Conservation (phyloP, 2,329 filamentous ascomycete genomes). For the Alternaria conjuncta region DNA sequence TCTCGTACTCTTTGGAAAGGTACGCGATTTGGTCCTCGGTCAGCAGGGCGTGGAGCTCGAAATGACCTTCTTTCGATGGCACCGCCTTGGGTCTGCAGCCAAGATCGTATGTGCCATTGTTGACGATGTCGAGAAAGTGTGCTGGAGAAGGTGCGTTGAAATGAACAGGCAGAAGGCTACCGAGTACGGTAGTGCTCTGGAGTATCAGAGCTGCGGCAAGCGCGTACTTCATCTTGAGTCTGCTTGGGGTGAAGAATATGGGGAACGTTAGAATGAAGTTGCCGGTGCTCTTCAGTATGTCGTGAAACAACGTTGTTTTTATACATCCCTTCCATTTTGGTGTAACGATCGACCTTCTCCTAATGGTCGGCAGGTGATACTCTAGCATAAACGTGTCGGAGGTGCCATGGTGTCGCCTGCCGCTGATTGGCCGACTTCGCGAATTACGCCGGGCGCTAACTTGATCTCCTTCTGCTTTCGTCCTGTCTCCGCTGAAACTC, state of each 20-base stretch:
- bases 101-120: constrained; percentile 45
- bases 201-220: constrained; percentile 36
- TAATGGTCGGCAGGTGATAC: constrained; percentile 14
- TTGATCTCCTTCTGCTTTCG: constrained; percentile 23
- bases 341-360: constrained; percentile 13
- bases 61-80: constrained; percentile 37
- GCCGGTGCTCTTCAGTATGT: background rate
- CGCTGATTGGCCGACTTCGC: constrained; percentile 13
- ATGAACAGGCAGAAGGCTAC: constrained; percentile 37
- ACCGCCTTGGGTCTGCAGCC: constrained; percentile 43
- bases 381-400: constrained; percentile 1
- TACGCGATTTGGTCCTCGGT: constrained; percentile 43
- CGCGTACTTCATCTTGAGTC: constrained; percentile 40
- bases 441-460: constrained; percentile 20
- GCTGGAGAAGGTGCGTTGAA: constrained; percentile 38
- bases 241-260: background rate
- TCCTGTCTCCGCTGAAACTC: constrained; percentile 14
- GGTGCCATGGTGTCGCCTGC: background rate
- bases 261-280: background rate
- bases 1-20: constrained; percentile 35
- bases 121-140: constrained; percentile 43
- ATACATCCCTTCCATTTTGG: constrained; percentile 6
- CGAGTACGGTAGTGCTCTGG: constrained; percentile 37
- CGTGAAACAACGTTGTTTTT: constrained; percentile 2
- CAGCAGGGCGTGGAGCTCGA: constrained; percentile 41